Base-by-base conservation (phyloP, 495 filamentous ascomycete genomes). In the Podospora australis region DNA sequence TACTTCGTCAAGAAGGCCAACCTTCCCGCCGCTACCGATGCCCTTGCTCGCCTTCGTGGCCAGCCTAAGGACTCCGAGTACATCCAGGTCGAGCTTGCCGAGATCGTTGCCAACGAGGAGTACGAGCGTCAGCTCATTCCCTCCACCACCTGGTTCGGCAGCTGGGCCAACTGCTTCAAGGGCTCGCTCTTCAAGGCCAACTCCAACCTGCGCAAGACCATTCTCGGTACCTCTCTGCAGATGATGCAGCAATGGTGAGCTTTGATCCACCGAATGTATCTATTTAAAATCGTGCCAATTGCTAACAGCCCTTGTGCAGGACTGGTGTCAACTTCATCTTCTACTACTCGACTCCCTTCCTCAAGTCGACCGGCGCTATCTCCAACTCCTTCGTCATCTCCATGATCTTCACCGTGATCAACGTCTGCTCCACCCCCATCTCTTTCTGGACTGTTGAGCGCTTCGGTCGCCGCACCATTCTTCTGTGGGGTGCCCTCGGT, bases 301-400 rank as follows among this genome's bases (percentile, higher is more conserved):
- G 26, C 51, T 50, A 49, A 58, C 38, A 14, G 19, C 1, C 2
- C 13, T 26, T 22, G 0, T 24, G 65, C 16, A 64, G 56, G 73
- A 79, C 87, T 21, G 87, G 87, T 71, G 82, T 94, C 69, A 92
- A 94, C 76, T 91, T 92, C 73, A 82, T 94, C 70, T 91, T 94
- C 79, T 95, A 90, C 75, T 92, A 85, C 66, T 83, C 82, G 36
- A 88, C 86, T 22, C 78, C 81, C 42, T 91, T 90, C 79, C 85
- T 92, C 70, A 67, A 79, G 64, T 73, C 82, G 24, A 82, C 83
- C 2, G 75, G 78, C 40, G 80, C 84, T 54, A 85, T 94, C 58
- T 52, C 51, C 29, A 79, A 90, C 71, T 75, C 83, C 40, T 94
- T 94, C 78, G 65, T 91, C 35, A 87, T 90, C 59, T 79, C 74